Evolutionary conservation across 306 rosid species (phyloP), one percentile per base, ranked within the genome.

Genomic region (Psophocarpus tetragonolobus): DNA sequence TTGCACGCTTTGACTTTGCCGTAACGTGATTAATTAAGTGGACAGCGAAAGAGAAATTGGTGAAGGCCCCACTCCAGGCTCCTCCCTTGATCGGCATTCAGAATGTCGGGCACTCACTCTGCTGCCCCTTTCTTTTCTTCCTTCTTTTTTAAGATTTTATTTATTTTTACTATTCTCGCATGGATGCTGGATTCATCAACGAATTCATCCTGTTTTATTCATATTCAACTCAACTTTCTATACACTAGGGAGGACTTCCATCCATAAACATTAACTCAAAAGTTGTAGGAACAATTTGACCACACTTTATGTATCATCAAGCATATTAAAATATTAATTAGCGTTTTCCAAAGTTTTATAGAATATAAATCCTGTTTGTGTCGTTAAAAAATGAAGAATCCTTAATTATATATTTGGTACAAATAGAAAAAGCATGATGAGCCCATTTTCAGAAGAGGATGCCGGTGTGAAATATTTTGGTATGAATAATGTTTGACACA

Each of bases 31-130:
- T 53, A 56, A 69, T 30, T 75, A 53, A 74, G 79, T 24, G 14
- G 79, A 66, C 65, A 41, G 41, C 17, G 26, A 76, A 69, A 53
- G 56, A 41, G 38, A 23, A 48, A 29, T 70, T 60, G 30, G 38
- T 62, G 3, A 76, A 26, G 84, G 72, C n/a, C 84, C 79, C 78
- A 68, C 73, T 73, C 48, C 1, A 5, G 18, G 18, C 60, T 39
- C 65, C 67, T 70, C 69, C 58, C 13, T 63, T 45, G 50, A 75
- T 75, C 69, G 18, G 39, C 71, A 63, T 75, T 76, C 41, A 18
- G 69, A 84, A 84, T 76, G 80, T 80, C 80, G 58, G 71, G 42
- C 69, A 74, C 80, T 57, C 58, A 27, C 17, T 54, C 20, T 29
- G 23, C 24, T 24, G 12, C 27, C 36, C 15, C 63, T 41, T 26